Evolutionary conservation across 768 basidiomycete genomes (phyloP).

Genomic region (Tephrocybe rancida): DNA sequence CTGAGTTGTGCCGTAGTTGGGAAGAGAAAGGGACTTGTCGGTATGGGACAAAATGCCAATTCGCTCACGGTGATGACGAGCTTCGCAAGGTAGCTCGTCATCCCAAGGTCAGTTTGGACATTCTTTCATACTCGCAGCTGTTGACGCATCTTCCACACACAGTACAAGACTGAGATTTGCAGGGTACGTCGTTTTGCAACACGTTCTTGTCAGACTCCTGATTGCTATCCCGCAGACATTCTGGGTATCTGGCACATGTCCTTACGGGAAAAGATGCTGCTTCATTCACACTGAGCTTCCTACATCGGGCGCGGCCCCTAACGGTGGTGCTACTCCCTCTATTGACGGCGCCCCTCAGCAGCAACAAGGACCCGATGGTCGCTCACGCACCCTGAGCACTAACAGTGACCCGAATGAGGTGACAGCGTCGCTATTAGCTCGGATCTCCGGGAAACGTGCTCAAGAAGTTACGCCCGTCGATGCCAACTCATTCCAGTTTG

Average conservation of each 20-base stretch:
- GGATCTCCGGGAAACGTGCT: conserved; percentile 70
- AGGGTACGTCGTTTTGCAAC: conserved; percentile 55
- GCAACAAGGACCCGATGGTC: conserved; percentile 50
- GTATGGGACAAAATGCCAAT: conserved; percentile 89
- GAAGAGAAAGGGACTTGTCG: conserved; percentile 88
- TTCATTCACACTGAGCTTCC: conserved; percentile 92
- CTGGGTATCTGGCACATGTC: conserved; percentile 93
- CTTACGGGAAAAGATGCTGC: conserved; percentile 91
- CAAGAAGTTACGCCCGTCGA: conserved; percentile 64
- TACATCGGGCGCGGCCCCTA: conserved; percentile 54
- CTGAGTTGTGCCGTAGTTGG: conserved; percentile 89
- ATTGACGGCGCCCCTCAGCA: conserved; percentile 54
- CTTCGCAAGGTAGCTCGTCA: conserved; percentile 82
- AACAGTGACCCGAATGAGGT: conserved; percentile 82
- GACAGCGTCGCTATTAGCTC: conserved; percentile 72
- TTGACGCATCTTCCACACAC: conserved; percentile 26
- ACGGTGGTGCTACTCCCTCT: conserved; percentile 29
- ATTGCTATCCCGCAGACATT: conserved; percentile 61
- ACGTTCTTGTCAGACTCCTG: conserved; percentile 14
- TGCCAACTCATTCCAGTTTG: conserved; percentile 54
- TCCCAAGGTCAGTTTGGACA: conserved; percentile 66
- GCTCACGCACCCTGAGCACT: conserved; percentile 68
- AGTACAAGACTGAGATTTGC: conserved; percentile 94
- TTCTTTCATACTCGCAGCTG: conserved; percentile 16
- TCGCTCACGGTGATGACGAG: conserved; percentile 91